A percentile compares a stretch with the other conserved stretches of the same genome.
Conservation (phyloP, 2,329 filamentous ascomycete species). For the Aspergillus pseudonomiae region DNA sequence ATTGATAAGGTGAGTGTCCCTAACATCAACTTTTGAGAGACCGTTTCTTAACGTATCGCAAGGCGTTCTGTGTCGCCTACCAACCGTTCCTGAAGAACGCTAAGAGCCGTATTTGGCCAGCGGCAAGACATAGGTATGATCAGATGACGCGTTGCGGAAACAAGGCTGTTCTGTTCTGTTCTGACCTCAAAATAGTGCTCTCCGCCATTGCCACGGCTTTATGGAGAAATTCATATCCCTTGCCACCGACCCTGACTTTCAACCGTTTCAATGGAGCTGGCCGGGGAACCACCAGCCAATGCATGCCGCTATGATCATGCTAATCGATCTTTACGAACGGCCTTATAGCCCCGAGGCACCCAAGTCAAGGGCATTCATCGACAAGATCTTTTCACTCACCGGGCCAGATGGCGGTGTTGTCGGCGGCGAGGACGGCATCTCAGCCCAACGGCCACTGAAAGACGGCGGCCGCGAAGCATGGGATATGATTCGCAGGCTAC, state of each 20-base stretch:
- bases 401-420: constrained; percentile 50
- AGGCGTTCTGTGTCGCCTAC: constrained; percentile 52
- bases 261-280: constrained; percentile 54
- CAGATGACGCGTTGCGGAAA: not conserved
- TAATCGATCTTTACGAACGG: constrained; percentile 53
- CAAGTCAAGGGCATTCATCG: constrained; percentile 49
- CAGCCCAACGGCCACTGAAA: constrained; percentile 47
- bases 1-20: constrained; percentile 44
- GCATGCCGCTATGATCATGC: constrained; percentile 46
- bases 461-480: constrained; percentile 54
- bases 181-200: constrained; percentile 36
- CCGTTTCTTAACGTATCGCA: not conserved
- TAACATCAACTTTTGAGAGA: not conserved
- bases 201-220: constrained; percentile 52
- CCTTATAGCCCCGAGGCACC: constrained; percentile 49
- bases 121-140: constrained; percentile 48
- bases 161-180: not conserved
- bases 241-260: constrained; percentile 50
- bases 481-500: constrained; percentile 52
- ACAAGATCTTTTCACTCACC: constrained; percentile 50
- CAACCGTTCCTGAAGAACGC: constrained; percentile 53
- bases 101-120: constrained; percentile 50
- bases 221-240: constrained; percentile 54
- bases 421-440: constrained; percentile 48
- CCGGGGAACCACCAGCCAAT: constrained; percentile 39